phyloP scores from a whole-genome alignment of 1,284 basidiomycete species.

The Rhodotorula sp. region DNA sequence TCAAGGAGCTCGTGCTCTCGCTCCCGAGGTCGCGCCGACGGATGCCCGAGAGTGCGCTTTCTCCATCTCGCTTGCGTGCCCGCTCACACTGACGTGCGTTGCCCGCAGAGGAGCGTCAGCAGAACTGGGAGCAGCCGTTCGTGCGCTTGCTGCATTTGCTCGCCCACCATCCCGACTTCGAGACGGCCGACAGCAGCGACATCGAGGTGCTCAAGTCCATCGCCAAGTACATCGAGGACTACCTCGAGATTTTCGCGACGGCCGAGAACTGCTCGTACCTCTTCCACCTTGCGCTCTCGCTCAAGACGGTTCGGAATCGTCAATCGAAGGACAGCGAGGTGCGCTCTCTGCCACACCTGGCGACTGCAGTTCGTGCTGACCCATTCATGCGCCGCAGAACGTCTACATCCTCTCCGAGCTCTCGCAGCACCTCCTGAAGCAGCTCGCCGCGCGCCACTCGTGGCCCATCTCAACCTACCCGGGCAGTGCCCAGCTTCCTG shows the following conservation, averaged over 20 bases:
- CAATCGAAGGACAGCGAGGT: constrained; percentile 61
- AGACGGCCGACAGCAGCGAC: constrained; percentile 14
- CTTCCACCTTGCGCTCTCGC: constrained; percentile 75
- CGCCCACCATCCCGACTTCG: constrained; percentile 91
- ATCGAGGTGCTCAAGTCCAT: constrained; percentile 23
- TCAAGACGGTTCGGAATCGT: constrained; percentile 82
- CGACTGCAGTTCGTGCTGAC: background rate
- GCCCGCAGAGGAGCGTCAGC: constrained; percentile 60
- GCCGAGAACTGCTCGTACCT: constrained; percentile 79
- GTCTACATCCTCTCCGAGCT: constrained; percentile 87
- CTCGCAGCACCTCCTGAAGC: constrained; percentile 80
- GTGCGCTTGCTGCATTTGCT: constrained; percentile 82
- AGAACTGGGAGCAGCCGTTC: constrained; percentile 76
- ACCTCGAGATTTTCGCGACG: constrained; percentile 71
- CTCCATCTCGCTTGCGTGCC: too few species aligned
- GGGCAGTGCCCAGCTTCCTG: constrained; percentile 74
- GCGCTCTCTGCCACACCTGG: constrained; percentile 30
- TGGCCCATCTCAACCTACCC: constrained; percentile 79
- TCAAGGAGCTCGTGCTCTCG: constrained; percentile 48
- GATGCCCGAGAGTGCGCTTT: constrained; percentile 1
- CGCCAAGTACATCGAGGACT: constrained; percentile 75
- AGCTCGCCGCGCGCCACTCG: constrained; percentile 63
- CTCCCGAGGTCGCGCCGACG: constrained; percentile 11
- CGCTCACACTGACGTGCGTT: constrained; percentile 12
- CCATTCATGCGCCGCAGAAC: constrained; percentile 59